A percentile compares a stretch with the other conserved stretches of the same genome.
phyloP scores from a whole-genome alignment of 2,329 filamentous ascomycete species.

The Diaporthe humulicola region DNA sequence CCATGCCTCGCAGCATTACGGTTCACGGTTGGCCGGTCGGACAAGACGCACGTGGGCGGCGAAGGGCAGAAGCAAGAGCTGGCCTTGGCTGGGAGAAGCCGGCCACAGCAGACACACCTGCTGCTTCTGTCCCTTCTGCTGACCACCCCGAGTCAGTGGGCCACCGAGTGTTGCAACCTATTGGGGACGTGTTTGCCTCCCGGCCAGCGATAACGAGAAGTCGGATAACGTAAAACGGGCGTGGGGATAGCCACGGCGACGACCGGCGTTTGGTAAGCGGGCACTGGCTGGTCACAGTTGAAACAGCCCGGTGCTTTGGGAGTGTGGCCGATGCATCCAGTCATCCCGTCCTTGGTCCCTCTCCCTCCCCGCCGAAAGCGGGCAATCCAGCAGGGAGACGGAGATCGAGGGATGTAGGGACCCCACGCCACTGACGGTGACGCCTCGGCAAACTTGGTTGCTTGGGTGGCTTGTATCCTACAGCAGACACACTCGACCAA shows the following conservation, averaged over 20 bases:
- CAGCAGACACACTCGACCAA: neutral
- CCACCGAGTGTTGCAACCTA: neutral
- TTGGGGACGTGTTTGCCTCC: neutral
- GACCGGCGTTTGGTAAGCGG: neutral
- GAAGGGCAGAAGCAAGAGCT: neutral
- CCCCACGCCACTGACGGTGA: slow-evolving; percentile 11
- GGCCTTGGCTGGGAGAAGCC: slow-evolving; percentile 4
- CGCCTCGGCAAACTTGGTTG: neutral
- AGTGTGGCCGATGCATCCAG: neutral
- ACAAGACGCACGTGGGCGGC: neutral
- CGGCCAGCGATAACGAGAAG: neutral
- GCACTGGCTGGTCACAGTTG: slow-evolving; percentile 18
- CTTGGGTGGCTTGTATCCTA: too few species aligned
- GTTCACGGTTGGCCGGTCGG: neutral
- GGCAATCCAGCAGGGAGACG: neutral
- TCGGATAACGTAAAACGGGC: slow-evolving; percentile 24
- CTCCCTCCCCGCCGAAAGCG: slow-evolving; percentile 4
- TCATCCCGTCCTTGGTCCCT: neutral
- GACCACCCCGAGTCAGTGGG: slow-evolving; percentile 26
- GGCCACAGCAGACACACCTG: slow-evolving; percentile 14
- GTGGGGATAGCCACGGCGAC: neutral
- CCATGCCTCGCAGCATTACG: slow-evolving; percentile 4
- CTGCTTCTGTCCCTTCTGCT: slow-evolving; percentile 15
- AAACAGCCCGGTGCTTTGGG: slow-evolving; percentile 25
- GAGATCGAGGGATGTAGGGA: neutral